Evolutionary conservation across 2,329 filamentous ascomycete species (phyloP), one percentile per base, ranked within the genome.

Genomic region (Talaromyces atroroseus): DNA sequence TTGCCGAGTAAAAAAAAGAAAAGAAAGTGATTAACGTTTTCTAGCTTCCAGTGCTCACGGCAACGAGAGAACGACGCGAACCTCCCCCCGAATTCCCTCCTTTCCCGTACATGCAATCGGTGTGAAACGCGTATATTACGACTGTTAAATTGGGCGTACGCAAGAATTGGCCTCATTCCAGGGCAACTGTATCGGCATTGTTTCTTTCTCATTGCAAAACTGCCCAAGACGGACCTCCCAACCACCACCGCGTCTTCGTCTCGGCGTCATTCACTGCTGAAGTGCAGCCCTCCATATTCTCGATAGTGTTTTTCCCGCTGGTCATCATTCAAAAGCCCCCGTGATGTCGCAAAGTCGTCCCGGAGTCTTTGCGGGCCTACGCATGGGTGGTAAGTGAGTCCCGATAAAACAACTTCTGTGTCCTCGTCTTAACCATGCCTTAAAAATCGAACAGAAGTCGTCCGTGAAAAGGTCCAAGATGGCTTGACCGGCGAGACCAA

Each of bases 391-490:
- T 96, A 82, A 87, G 90, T 73, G 5, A 8, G 26, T 8, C 2
- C 8, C 14, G 32, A 36, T 3, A 16, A 36, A 36, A 16, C 32
- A 36, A 36, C 32, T 16, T 14, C 11, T 21, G 18, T 21, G 12
- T 44, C 7, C 18, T 23, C 29, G 11, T 32, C 4, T 51, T 51
- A 65, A 66, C 60, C 34, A n/a, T 36, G 54, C 52, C 52, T n/a
- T 26, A 38, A 12, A 49, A 18, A 71, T 62, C 56, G 38, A 60
- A 61, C 70, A 97, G 94, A 99, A 82, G 89, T 97, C 63, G 90
- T 99, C 73, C 91, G 91, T 73, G 94, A 99, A 78, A 97, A 96
- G 80, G 94, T 99, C 64, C 94, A 99, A 76, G 94, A 99, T 81
- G 94, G 94, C 72, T 80, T 96, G 64, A 99, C 94, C 14, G 94